phyloP scores from a whole-genome alignment of 2,329 filamentous ascomycete genomes.

The Talaromyces rugulosus region DNA sequence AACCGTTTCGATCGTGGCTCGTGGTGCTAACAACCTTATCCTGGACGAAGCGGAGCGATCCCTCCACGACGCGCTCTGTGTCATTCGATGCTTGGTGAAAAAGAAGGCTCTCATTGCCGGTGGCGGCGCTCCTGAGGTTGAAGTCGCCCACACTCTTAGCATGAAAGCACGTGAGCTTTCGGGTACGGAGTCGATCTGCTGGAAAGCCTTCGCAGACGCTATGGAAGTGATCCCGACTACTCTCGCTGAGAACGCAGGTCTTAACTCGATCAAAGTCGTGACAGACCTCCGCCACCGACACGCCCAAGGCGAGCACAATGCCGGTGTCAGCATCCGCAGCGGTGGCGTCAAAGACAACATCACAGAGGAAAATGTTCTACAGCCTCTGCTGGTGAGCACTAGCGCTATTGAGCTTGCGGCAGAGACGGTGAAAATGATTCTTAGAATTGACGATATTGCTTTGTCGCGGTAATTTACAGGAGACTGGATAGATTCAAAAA shows the following conservation, averaged over 20 bases:
- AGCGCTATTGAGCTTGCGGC: conserved; percentile 95
- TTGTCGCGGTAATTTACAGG: conserved; percentile 41
- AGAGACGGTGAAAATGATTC: conserved; percentile 96
- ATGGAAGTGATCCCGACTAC: conserved; percentile 97
- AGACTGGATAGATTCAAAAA: conserved; percentile 1
- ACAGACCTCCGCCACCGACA: conserved; percentile 92
- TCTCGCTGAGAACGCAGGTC: conserved; percentile 90
- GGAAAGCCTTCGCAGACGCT: conserved; percentile 97
- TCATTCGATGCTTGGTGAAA: conserved; percentile 95
- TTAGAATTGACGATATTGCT: conserved; percentile 65
- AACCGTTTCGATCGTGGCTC: conserved; percentile 90
- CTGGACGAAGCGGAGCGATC: conserved; percentile 96
- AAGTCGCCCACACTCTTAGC: conserved; percentile 82
- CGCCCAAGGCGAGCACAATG: conserved; percentile 90
- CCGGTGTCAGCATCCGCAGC: conserved; percentile 96
- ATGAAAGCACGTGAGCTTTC: conserved; percentile 77
- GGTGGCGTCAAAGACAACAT: conserved; percentile 97
- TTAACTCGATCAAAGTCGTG: conserved; percentile 98
- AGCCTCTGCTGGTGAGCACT: conserved; percentile 92
- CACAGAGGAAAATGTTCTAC: conserved; percentile 91
- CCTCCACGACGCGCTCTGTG: conserved; percentile 94
- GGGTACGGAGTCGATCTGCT: conserved; percentile 95
- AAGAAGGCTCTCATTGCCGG: conserved; percentile 99
- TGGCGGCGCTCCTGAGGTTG: conserved; percentile 93
- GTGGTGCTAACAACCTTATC: conserved; percentile 90